Conservation (phyloP, 371 early-diverging fungal genomes). For the Mucor circinelloides region DNA sequence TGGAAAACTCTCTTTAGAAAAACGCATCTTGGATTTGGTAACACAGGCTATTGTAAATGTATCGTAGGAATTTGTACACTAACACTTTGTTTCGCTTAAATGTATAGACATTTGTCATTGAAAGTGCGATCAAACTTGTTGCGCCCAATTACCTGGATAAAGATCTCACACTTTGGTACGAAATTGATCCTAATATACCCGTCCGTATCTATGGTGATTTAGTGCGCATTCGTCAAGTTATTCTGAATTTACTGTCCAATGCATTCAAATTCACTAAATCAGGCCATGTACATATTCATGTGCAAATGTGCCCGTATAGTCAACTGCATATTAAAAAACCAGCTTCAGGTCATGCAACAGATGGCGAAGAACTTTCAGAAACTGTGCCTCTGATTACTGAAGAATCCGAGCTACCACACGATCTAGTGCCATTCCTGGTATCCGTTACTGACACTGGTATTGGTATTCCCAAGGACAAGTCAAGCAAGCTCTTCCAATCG, state of each 20-base stretch:
- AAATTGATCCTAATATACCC: slow-evolving; percentile 49
- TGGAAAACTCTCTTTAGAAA: slow-evolving; percentile 39
- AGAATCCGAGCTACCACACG: neutral
- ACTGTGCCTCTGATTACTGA: neutral
- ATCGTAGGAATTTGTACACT: neutral
- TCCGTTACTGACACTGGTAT: slow-evolving; percentile 69
- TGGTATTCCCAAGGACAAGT: slow-evolving; percentile 59
- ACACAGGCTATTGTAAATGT: slow-evolving; percentile 17
- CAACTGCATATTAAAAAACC: neutral
- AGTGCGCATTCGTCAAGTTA: slow-evolving; percentile 42
- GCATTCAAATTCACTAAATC: slow-evolving; percentile 66
- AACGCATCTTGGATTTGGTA: slow-evolving; percentile 22
- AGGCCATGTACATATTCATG: slow-evolving; percentile 37
- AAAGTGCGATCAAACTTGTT: slow-evolving; percentile 22
- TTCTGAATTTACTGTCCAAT: slow-evolving; percentile 55
- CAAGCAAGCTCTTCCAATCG: slow-evolving; percentile 54
- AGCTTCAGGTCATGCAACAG: slow-evolving; percentile 29
- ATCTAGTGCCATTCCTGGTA: slow-evolving; percentile 22
- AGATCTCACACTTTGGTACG: slow-evolving; percentile 48
- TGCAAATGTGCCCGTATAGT: neutral
- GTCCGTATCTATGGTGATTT: slow-evolving; percentile 39
- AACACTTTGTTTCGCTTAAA: slow-evolving; percentile 15
- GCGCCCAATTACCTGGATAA: slow-evolving; percentile 28
- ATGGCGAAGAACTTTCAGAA: slow-evolving; percentile 22
- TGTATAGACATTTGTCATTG: slow-evolving; percentile 26